Evolutionary conservation across 2,329 filamentous ascomycete genomes (phyloP), one percentile per base, ranked within the genome.

Genomic region (Pseudocercospora fuligena): DNA sequence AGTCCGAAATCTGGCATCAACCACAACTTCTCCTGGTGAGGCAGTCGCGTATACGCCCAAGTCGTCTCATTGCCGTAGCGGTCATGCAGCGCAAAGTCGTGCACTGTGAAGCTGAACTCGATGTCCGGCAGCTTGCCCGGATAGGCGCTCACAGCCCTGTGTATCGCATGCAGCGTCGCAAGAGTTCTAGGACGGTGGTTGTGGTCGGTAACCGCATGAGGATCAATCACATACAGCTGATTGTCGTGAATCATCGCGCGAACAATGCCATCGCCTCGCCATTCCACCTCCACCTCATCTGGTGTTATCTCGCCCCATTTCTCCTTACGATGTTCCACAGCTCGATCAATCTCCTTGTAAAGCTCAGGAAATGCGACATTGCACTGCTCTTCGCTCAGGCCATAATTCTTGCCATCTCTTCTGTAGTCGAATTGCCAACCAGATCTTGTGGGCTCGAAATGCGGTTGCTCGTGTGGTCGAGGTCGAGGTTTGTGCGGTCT

Each of bases 1-100:
- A 85, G 74, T 19, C 81, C 82, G 64, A 85, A 85, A 66, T 85
- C 83, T 0, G 84, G 83, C 78, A 86, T 85, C 21, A 85, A 73
- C 83, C 83, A 85, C 6, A 78, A 73, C n/a, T 72, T 73, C 46
- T 82, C 78, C 21, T 78, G 75, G 11, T 79, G 25, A 70, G 76
- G 54, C 36, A 47, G 60, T 40, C 61, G 69, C 19, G 69, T 72
- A 53, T 68, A 74, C 25, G 72, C 72, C 72, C 71, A 75, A 14
- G 68, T 70, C 14, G 73, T 73, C 51, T 73, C 58, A 5, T 72
- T 74, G 5, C 67, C 68, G 21, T 66, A 23, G 14, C 29, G 25
- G 25, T 68, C 54, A 12, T 64, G 46, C n/a, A 70, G 63, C 6
- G 67, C 60, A 60, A 76, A 80, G 69, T 85, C 83, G 64, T 85